phyloP scores from a whole-genome alignment of 1,139 yeast genomes.

The Nadsonia commutata region DNA sequence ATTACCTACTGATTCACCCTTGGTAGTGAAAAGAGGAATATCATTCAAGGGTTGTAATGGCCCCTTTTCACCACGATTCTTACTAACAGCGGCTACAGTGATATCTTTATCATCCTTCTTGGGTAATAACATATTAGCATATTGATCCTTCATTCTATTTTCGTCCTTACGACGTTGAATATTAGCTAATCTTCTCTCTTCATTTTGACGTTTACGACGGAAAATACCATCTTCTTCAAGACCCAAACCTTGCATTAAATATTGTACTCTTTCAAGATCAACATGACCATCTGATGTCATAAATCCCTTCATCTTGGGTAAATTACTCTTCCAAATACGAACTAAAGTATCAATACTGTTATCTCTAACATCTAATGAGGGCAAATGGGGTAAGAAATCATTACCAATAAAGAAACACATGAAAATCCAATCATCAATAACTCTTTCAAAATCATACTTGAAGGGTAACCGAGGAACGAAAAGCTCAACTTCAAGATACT shows the following conservation, averaged over 20 bases:
- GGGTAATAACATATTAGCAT: constrained; percentile 9
- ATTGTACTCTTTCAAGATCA: constrained; percentile 62
- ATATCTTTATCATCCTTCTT: constrained; percentile 1
- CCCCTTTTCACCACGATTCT: constrained; percentile 45
- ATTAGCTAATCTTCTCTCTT: constrained; percentile 48
- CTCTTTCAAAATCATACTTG: constrained; percentile 79
- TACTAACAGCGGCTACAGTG: constrained; percentile 13
- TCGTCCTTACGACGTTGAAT: constrained; percentile 43
- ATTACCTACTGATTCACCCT: constrained; percentile 54
- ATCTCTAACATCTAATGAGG: constrained; percentile 88
- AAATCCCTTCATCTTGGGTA: constrained; percentile 57
- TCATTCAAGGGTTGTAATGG: constrained; percentile 58
- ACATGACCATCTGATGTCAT: constrained; percentile 83
- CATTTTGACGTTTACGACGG: constrained; percentile 50
- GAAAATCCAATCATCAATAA: constrained; percentile 97
- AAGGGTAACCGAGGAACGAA: constrained; percentile 51
- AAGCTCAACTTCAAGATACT: constrained; percentile 75
- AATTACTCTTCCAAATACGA: constrained; percentile 63
- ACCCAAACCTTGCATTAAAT: constrained; percentile 50
- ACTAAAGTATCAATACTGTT: constrained; percentile 77
- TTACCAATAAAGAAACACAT: constrained; percentile 98
- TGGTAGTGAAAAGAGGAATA: constrained; percentile 61
- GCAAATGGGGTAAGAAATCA: constrained; percentile 94
- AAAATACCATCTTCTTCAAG: constrained; percentile 71
- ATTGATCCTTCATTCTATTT: constrained; percentile 11